Conservation (phyloP, 371 early-diverging fungal species). For the Apophysomyces variabilis region DNA sequence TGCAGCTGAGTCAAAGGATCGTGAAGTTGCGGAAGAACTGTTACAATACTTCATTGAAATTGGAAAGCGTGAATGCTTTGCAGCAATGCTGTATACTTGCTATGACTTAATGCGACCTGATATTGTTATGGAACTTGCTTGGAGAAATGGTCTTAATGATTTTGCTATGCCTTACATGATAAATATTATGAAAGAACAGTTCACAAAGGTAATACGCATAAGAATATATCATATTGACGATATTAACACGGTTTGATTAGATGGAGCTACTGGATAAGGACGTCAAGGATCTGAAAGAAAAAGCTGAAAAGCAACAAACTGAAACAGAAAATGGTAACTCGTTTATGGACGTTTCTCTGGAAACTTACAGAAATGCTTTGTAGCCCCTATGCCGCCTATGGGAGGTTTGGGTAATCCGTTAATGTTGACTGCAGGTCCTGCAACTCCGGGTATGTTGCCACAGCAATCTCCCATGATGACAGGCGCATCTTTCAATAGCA, state of each 20-base stretch:
- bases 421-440: slow-evolving; percentile 61
- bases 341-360: background rate
- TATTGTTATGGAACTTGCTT: slow-evolving; percentile 92
- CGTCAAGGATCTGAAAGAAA: slow-evolving; percentile 29
- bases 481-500: slow-evolving; percentile 29
- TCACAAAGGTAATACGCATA: slow-evolving; percentile 57
- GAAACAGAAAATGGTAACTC: slow-evolving; percentile 39
- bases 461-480: slow-evolving; percentile 56
- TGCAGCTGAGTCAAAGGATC: slow-evolving; percentile 85
- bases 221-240: background rate
- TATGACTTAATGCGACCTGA: slow-evolving; percentile 94
- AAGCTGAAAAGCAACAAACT: slow-evolving; percentile 25
- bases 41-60: slow-evolving; percentile 92
- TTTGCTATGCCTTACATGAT: slow-evolving; percentile 97
- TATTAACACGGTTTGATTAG: background rate
- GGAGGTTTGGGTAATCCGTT: slow-evolving; percentile 70
- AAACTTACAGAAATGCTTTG: background rate
- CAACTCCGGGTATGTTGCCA: slow-evolving; percentile 30
- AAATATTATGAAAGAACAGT: slow-evolving; percentile 85
- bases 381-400: slow-evolving; percentile 36
- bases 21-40: slow-evolving; percentile 91
- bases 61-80: slow-evolving; percentile 90
- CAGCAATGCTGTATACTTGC: slow-evolving; percentile 89
- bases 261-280: slow-evolving; percentile 32
- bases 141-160: slow-evolving; percentile 86